A percentile compares a stretch with the other conserved stretches of the same genome.
phyloP scores from a whole-genome alignment of 129 eudicot species.

The Daucus carota region DH1_v3.0 NC_030388.2:29678001-29678500 shows the following conservation, averaged over 20 bases:
- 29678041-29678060: slow-evolving; percentile 23
- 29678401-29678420: too few relatives aligned
- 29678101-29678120: neutral
- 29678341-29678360: too few relatives aligned
- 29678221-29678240: neutral
- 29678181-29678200: neutral
- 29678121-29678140: neutral
- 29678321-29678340: too few relatives aligned
- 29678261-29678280: slow-evolving; percentile 17
- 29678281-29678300: too few relatives aligned
- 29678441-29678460: too few relatives aligned
- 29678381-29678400: too few relatives aligned
- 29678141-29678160: neutral
- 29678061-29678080: slow-evolving; percentile 8
- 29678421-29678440: too few relatives aligned
- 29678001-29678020: slow-evolving; percentile 7
- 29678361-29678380: too few relatives aligned
- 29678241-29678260: slow-evolving; percentile 22
- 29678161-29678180: neutral
- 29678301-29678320: too few relatives aligned
- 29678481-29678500: neutral
- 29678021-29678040: slow-evolving; percentile 11
- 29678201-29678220: neutral
- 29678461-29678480: neutral
- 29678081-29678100: neutral